phyloP scores from a whole-genome alignment of 2,329 filamentous ascomycete genomes.

The Meredithiella fracta region DNA sequence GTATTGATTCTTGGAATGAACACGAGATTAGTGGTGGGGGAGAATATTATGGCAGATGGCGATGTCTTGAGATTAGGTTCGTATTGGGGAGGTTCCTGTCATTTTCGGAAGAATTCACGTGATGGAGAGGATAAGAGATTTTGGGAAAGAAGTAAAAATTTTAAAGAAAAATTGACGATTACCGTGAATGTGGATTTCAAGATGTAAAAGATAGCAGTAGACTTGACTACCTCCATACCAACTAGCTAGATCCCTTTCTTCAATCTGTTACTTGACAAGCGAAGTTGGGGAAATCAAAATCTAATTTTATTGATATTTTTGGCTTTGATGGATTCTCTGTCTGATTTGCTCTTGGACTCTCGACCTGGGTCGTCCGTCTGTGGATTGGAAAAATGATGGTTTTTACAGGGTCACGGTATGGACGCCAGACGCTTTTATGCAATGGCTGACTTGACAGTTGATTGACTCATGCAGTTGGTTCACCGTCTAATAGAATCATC shows the following conservation, averaged over 20 bases:
- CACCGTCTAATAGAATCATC: too few relatives aligned
- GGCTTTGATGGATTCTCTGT: background rate
- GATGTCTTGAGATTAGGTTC: too few relatives aligned
- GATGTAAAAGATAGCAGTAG: background rate
- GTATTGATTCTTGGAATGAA: background rate
- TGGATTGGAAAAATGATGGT: background rate
- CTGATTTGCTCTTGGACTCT: background rate
- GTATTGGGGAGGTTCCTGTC: too few relatives aligned
- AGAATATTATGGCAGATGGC: too few relatives aligned
- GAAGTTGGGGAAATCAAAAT: constrained; percentile 3
- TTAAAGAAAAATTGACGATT: background rate
- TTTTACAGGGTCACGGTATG: too few relatives aligned
- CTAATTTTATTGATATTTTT: constrained; percentile 2
- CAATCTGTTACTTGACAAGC: background rate
- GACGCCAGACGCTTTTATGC: too few relatives aligned
- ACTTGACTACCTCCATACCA: background rate
- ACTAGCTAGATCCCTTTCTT: background rate
- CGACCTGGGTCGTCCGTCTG: background rate
- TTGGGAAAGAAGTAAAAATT: too few relatives aligned
- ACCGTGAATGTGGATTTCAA: background rate
- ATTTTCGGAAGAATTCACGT: too few relatives aligned
- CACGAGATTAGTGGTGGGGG: background rate
- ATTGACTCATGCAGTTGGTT: too few relatives aligned
- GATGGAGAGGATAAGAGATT: too few relatives aligned
- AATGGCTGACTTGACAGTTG: too few relatives aligned